Conservation (phyloP, 1,284 basidiomycete species). For the Erythrobasidium hasegawianum region DNA sequence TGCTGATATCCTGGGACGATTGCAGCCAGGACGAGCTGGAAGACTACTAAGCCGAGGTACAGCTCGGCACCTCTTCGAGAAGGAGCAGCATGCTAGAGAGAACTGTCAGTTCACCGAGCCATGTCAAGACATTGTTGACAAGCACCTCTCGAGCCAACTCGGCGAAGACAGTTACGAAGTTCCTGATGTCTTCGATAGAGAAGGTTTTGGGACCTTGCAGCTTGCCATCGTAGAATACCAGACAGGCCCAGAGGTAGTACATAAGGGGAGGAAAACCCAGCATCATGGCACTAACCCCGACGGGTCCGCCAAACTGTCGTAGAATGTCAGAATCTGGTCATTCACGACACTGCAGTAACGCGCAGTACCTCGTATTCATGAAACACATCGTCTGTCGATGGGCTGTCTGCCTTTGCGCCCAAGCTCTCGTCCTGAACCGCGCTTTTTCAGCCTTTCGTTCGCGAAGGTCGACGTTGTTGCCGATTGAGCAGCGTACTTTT, state of each 20-base stretch:
- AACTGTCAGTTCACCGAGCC: not conserved
- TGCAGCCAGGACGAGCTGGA: constrained; percentile 85
- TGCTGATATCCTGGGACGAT: constrained; percentile 88
- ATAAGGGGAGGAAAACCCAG: constrained; percentile 82
- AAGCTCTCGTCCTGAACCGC: constrained; percentile 13
- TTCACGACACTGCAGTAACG: not conserved
- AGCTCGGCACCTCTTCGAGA: constrained; percentile 81
- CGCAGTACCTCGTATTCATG: constrained; percentile 24
- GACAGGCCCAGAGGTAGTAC: constrained; percentile 98
- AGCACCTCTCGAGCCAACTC: constrained; percentile 38
- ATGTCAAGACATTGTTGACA: not conserved
- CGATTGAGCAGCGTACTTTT: not conserved
- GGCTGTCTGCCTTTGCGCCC: constrained; percentile 1
- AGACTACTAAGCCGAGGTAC: constrained; percentile 82
- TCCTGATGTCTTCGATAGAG: constrained; percentile 7
- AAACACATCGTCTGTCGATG: constrained; percentile 11
- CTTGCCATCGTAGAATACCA: constrained; percentile 91
- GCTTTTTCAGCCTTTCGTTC: too few relatives aligned
- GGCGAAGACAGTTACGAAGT: constrained; percentile 38
- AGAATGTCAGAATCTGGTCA: not conserved
- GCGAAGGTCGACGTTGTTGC: too few relatives aligned
- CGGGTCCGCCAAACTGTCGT: constrained; percentile 87
- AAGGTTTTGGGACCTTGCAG: constrained; percentile 61
- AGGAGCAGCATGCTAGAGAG: constrained; percentile 76
- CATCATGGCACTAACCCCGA: constrained; percentile 91